Evolutionary conservation across 164 flowering plant genomes (phyloP), one percentile per base, ranked within the genome.

Genomic region (Piper longum): DNA sequence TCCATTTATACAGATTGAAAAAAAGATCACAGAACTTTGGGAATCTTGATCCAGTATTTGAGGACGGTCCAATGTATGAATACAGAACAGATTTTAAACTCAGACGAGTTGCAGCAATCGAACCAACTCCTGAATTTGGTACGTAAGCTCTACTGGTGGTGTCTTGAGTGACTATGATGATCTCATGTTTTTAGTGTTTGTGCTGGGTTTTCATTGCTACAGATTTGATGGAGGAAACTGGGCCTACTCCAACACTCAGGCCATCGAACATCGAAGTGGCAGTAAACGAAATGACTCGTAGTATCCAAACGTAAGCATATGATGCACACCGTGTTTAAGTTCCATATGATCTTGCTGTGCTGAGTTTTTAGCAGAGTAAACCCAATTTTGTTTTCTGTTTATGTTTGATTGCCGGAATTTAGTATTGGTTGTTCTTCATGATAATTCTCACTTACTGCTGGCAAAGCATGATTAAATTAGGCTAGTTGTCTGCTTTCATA

Each of bases 151-250:
- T 57, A 57, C 60, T 7, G 26, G 26, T 41, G 16, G 39, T 57
- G 1, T 36, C 8, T 4, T 26, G 9, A 8, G 14, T 3, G 14
- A 26, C 12, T 57, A 11, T 57, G 39, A 14, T 14, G 8, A 41
- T 41, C 16, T 41, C 41, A 57, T 16, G n/a, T 40, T 19, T 48
- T 59, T 17, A 43, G 52, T 48, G 59, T 14, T 55, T n/a, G 41
- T 69, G 64, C n/a, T 42, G 43, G 65, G 16, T 54, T 14, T 45
- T 61, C n/a, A 16, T 55, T 44, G 3, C 67, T 60, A 57, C 87
- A 88, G 91, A 88, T 17, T 67, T 78, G 43, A 56, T 88, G 69
- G 80, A 77, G 66, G 98, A 92, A 76, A 89, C 98, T 51, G 90
- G 77, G 48, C 90, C 85, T 11, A 86, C 98, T 43, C 96, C 79